Conservation (phyloP, 305 asterid genomes). For the Fraxinus floribunda region DNA sequence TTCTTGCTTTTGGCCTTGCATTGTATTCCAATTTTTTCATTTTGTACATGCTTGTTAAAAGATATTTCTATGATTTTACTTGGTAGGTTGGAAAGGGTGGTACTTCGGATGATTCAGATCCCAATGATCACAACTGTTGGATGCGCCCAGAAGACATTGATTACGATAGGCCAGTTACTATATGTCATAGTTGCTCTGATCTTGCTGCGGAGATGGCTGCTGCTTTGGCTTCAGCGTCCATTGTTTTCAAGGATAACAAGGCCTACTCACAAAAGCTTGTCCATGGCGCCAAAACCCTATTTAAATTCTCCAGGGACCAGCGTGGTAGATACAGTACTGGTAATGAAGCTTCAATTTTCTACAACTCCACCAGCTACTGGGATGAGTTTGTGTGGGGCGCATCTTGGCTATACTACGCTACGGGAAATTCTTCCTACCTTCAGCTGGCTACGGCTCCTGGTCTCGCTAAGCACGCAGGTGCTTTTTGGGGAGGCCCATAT, state of each 20-base stretch:
- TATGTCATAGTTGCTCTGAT: slow-evolving; percentile 79
- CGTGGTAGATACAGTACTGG: slow-evolving; percentile 84
- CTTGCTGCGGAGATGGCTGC: slow-evolving; percentile 99
- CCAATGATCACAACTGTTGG: slow-evolving; percentile 96
- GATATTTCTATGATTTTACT: slow-evolving; percentile 7
- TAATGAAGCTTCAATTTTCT: slow-evolving; percentile 62
- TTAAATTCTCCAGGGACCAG: slow-evolving; percentile 73
- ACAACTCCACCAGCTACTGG: slow-evolving; percentile 78
- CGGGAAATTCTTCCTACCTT: slow-evolving; percentile 89
- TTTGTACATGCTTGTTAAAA: not conserved
- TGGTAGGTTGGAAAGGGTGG: slow-evolving; percentile 86
- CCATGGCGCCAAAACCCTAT: slow-evolving; percentile 92
- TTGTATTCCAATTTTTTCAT: not conserved
- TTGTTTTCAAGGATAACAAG: slow-evolving; percentile 91
- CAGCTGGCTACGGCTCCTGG: slow-evolving; percentile 82
- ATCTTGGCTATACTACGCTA: slow-evolving; percentile 91
- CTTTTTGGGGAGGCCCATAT: slow-evolving; percentile 92
- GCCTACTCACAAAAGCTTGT: slow-evolving; percentile 89
- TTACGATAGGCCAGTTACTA: slow-evolving; percentile 59
- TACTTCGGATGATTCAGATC: slow-evolving; percentile 56
- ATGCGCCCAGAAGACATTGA: slow-evolving; percentile 94
- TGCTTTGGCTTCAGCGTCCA: slow-evolving; percentile 96
- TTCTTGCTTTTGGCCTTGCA: not conserved
- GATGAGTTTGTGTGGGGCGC: slow-evolving; percentile 99
- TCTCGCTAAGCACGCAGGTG: slow-evolving; percentile 87